phyloP scores from a whole-genome alignment of 805 yeast species.

The Saccharomycopsis sp. region DNA sequence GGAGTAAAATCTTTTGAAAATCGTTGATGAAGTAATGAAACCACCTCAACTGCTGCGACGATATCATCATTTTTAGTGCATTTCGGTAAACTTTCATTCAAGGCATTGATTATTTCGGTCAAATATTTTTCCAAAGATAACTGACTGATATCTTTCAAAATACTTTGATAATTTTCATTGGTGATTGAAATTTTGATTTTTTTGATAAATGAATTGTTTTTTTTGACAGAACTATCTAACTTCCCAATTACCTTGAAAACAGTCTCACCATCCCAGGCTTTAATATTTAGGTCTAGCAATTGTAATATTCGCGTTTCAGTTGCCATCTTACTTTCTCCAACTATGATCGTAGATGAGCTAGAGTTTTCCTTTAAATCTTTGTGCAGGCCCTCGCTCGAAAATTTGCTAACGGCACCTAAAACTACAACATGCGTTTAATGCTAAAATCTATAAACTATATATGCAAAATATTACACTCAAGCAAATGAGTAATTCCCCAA shows the following conservation, averaged over 20 bases:
- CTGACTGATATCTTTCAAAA: conserved; percentile 55
- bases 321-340: not conserved
- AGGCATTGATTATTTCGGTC: conserved; percentile 57
- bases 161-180: conserved; percentile 36
- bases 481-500: conserved; percentile 50
- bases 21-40: conserved; percentile 72
- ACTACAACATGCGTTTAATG: too few species aligned
- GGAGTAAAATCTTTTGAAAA: conserved; percentile 51
- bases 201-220: conserved; percentile 73
- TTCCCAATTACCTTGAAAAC: conserved; percentile 24
- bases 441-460: too few species aligned
- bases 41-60: conserved; percentile 55
- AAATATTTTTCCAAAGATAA: conserved; percentile 68
- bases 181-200: conserved; percentile 53
- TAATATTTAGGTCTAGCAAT: conserved; percentile 1
- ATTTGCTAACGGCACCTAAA: too few species aligned
- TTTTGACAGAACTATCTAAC: conserved; percentile 72
- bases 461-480: not conserved
- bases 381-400: not conserved
- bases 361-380: not conserved
- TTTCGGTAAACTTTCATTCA: conserved; percentile 54
- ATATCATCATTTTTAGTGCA: conserved; percentile 52
- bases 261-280: conserved; percentile 9
- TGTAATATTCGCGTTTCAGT: conserved; percentile 4
- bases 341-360: not conserved